phyloP scores from a whole-genome alignment of 148 eudicot genomes.

The Agrostemma githago region DNA sequence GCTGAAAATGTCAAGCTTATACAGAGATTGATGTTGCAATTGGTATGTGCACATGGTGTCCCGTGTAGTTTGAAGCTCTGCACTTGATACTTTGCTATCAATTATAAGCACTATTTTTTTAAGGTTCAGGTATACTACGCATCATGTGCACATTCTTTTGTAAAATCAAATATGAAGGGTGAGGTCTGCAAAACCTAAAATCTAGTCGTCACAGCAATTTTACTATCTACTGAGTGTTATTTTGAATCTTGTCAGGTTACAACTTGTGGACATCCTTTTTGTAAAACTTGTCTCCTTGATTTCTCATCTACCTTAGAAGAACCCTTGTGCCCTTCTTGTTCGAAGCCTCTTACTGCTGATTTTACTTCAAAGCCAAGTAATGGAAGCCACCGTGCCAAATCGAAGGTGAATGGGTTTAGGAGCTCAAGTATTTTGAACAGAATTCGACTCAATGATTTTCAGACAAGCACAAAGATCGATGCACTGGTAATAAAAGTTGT shows the following conservation, averaged over 20 bases:
- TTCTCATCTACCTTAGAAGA: constrained; percentile 59
- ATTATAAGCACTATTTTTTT: neutral
- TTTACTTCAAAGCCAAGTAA: constrained; percentile 48
- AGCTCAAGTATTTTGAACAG: constrained; percentile 82
- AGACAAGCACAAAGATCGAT: constrained; percentile 95
- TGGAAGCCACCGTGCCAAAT: constrained; percentile 41
- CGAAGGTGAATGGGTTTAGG: constrained; percentile 62
- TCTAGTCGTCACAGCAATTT: neutral
- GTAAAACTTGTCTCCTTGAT: constrained; percentile 71
- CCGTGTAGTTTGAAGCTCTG: neutral
- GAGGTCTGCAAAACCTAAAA: neutral
- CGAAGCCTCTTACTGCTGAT: constrained; percentile 84
- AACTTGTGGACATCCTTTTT: constrained; percentile 70
- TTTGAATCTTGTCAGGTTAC: constrained; percentile 50
- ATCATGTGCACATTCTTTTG: neutral
- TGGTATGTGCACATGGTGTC: neutral
- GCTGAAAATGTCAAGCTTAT: neutral
- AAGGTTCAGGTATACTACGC: neutral
- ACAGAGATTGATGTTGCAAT: neutral
- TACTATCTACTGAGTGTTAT: constrained; percentile 6
- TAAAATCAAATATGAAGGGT: neutral
- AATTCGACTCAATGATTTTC: constrained; percentile 66
- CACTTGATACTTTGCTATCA: neutral
- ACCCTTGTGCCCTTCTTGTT: constrained; percentile 71
- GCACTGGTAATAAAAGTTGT: constrained; percentile 65